These are phyloP conservation scores for Aspergillus aculeatus DNA, from an alignment of 2,329 filamentous ascomycete genomes.

Conservation along the genomic window DNA sequence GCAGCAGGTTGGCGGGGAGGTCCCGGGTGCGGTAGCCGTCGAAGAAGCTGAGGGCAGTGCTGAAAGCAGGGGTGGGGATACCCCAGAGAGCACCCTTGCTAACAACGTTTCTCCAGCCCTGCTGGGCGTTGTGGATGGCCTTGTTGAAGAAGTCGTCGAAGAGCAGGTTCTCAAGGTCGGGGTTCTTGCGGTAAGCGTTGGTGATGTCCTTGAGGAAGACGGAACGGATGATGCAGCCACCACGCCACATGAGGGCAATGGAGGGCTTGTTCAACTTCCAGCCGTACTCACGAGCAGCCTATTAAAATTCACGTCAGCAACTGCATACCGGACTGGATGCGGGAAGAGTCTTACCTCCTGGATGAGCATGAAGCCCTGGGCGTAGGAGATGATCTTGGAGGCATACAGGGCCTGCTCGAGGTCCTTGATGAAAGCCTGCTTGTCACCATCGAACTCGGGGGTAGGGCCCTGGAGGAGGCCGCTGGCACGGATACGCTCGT, in stretches of 20 bases:
- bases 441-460: slow-evolving; percentile 83
- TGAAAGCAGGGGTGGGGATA: slow-evolving; percentile 95
- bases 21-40: slow-evolving; percentile 98
- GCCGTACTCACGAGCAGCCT: slow-evolving; percentile 91
- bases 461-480: slow-evolving; percentile 73
- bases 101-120: slow-evolving; percentile 87
- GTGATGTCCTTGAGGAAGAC: slow-evolving; percentile 99
- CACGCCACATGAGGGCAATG: slow-evolving; percentile 99
- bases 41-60: slow-evolving; percentile 96
- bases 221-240: slow-evolving; percentile 99
- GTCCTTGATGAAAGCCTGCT: slow-evolving; percentile 89
- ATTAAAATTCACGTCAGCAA: slow-evolving; percentile 19
- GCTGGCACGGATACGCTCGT: slow-evolving; percentile 81
- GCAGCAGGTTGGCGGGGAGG: slow-evolving; percentile 94
- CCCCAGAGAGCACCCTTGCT: slow-evolving; percentile 89
- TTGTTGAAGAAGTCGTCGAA: slow-evolving; percentile 99
- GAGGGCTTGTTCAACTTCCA: slow-evolving; percentile 99
- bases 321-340: neutral
- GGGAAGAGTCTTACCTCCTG: slow-evolving; percentile 69
- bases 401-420: slow-evolving; percentile 98
- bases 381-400: slow-evolving; percentile 99
- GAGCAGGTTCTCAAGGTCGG: slow-evolving; percentile 94
- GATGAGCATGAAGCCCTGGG: slow-evolving; percentile 99
- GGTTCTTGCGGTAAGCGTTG: slow-evolving; percentile 88
- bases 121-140: slow-evolving; percentile 95